Percentiles rank a stretch among this genome's conserved stretches.
phyloP scores from a whole-genome alignment of 768 basidiomycete genomes.

The Podaxis pistillaris region DNA sequence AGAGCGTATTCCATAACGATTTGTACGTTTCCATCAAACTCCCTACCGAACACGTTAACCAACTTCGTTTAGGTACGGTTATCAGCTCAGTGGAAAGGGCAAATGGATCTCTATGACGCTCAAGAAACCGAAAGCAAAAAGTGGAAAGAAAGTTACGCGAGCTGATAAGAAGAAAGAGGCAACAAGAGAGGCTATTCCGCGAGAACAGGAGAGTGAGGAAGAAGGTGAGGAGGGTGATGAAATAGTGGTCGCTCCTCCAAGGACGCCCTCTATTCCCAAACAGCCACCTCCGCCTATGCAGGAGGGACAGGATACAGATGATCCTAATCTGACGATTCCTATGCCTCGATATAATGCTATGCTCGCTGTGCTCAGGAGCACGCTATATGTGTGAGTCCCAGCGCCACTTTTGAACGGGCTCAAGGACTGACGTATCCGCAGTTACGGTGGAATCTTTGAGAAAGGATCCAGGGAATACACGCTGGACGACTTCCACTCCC shows the following conservation, averaged over 20 bases:
- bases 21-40: slow-evolving; percentile 47
- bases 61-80: slow-evolving; percentile 59
- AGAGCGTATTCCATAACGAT: slow-evolving; percentile 87
- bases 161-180: slow-evolving; percentile 43
- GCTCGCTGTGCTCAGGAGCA: slow-evolving; percentile 82
- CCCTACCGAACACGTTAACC: background rate
- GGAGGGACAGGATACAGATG: slow-evolving; percentile 49
- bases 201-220: slow-evolving; percentile 20
- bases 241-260: background rate
- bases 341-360: slow-evolving; percentile 83
- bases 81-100: slow-evolving; percentile 72
- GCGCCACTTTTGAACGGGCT: background rate
- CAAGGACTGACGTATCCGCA: slow-evolving; percentile 22
- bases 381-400: slow-evolving; percentile 72
- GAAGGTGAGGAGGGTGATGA: slow-evolving; percentile 21
- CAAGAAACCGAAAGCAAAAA: slow-evolving; percentile 65
- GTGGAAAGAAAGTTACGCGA: slow-evolving; percentile 24
- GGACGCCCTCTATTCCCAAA: background rate
- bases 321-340: slow-evolving; percentile 63
- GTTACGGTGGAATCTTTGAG: slow-evolving; percentile 90
- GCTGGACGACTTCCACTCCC: slow-evolving; percentile 80
- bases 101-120: slow-evolving; percentile 78
- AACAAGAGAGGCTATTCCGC: slow-evolving; percentile 10
- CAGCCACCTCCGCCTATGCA: background rate
- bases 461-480: slow-evolving; percentile 82